Conservation (phyloP, 495 filamentous ascomycete species). For the Penicillium coprophilum region DNA sequence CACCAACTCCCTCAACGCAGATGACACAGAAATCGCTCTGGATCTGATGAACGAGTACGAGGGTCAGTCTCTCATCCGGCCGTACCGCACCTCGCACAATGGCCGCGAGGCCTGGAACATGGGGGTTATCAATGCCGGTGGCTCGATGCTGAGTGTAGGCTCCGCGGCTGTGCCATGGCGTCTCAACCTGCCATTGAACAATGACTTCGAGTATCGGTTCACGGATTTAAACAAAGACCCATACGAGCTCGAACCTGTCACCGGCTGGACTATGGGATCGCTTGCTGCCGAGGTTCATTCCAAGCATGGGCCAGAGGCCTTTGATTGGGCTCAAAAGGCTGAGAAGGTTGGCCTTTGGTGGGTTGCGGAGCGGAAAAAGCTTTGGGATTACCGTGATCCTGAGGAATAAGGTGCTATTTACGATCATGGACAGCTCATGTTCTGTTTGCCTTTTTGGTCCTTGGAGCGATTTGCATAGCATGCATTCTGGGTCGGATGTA, state of each 20-base stretch:
- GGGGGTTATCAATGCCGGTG: conserved; percentile 48
- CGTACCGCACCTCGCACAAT: conserved; percentile 33
- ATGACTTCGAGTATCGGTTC: conserved; percentile 41
- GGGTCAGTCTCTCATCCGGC: conserved; percentile 48
- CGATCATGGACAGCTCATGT: background rate
- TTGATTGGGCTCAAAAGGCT: conserved; percentile 39
- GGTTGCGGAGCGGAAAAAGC: conserved; percentile 34
- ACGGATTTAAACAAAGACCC: conserved; percentile 37
- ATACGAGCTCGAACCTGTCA: conserved; percentile 32
- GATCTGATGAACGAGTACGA: conserved; percentile 46
- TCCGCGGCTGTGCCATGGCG: conserved; percentile 41
- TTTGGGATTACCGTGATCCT: conserved; percentile 32
- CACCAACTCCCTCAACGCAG: conserved; percentile 37
- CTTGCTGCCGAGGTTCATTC: conserved; percentile 28
- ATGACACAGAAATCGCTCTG: conserved; percentile 30
- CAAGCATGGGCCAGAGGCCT: conserved; percentile 37
- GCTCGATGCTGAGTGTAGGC: conserved; percentile 40
- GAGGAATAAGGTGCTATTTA: background rate
- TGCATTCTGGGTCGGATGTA: background rate
- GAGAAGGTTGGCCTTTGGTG: conserved; percentile 40
- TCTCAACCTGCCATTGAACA: conserved; percentile 42
- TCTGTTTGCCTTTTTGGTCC: background rate
- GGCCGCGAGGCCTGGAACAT: conserved; percentile 45
- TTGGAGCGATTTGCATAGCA: conserved; percentile 3
- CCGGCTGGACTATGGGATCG: conserved; percentile 33